A percentile compares a stretch with the other conserved stretches of the same genome.
phyloP scores from a whole-genome alignment of 441 rosid genomes.

The Pelargonium australe region DNA sequence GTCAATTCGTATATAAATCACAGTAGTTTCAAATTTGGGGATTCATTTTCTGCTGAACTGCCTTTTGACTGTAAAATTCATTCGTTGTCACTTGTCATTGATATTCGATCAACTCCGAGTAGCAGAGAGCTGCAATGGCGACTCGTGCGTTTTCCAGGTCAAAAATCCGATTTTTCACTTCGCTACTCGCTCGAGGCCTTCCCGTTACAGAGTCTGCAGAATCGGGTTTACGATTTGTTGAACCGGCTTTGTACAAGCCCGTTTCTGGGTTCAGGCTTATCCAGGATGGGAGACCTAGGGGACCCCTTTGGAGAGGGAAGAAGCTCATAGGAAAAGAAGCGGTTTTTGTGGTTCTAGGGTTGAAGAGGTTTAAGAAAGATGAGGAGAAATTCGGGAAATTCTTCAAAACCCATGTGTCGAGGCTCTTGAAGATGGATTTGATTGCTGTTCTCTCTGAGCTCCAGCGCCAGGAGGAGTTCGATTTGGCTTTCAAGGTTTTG shows the following conservation, averaged over 20 bases:
- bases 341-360: slow-evolving; percentile 61
- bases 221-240: slow-evolving; percentile 19
- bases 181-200: slow-evolving; percentile 29
- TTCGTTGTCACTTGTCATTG: too few relatives aligned
- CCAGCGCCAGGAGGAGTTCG: slow-evolving; percentile 81
- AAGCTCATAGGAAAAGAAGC: slow-evolving; percentile 88
- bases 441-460: slow-evolving; percentile 76
- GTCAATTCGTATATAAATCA: too few relatives aligned
- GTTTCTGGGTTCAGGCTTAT: slow-evolving; percentile 40
- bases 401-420: slow-evolving; percentile 60
- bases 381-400: slow-evolving; percentile 69
- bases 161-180: slow-evolving; percentile 25
- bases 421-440: slow-evolving; percentile 77
- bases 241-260: slow-evolving; percentile 19
- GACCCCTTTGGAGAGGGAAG: slow-evolving; percentile 96
- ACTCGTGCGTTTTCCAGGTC: slow-evolving; percentile 43
- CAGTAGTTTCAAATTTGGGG: too few relatives aligned
- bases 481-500: slow-evolving; percentile 56
- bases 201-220: slow-evolving; percentile 19
- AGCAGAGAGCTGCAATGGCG: slow-evolving; percentile 25
- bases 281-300: slow-evolving; percentile 95
- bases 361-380: slow-evolving; percentile 77
- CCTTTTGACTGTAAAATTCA: too few relatives aligned
- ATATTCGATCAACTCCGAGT: neutral
- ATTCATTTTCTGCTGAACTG: too few relatives aligned